Conservation (phyloP, 805 yeast species). For the Candida khao-thaluensis region DNA sequence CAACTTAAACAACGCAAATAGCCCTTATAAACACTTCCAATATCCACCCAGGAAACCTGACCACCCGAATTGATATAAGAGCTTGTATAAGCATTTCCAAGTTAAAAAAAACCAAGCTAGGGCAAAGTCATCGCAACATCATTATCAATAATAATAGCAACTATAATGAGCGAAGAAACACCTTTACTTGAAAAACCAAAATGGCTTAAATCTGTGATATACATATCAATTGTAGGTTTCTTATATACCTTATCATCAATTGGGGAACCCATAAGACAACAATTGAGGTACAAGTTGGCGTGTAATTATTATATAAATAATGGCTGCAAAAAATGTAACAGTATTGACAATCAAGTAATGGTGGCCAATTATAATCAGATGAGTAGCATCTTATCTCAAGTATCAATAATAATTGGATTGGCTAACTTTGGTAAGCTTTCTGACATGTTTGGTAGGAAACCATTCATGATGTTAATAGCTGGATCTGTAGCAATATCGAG, state of each 20-base stretch:
- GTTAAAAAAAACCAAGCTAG: too few relatives aligned
- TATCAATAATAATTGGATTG: slow-evolving; percentile 50
- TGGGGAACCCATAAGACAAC: slow-evolving; percentile 39
- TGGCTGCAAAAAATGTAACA: slow-evolving; percentile 25
- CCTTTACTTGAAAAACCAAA: background rate
- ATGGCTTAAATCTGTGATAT: slow-evolving; percentile 7
- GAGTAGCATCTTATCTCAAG: slow-evolving; percentile 37
- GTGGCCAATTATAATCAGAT: slow-evolving; percentile 49
- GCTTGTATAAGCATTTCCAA: too few relatives aligned
- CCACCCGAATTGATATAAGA: too few relatives aligned
- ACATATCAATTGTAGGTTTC: slow-evolving; percentile 7
- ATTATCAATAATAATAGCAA: too few relatives aligned
- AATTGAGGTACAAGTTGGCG: slow-evolving; percentile 27
- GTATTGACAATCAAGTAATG: slow-evolving; percentile 28
- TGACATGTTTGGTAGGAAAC: slow-evolving; percentile 37
- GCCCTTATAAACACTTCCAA: too few relatives aligned
- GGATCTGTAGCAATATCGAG: slow-evolving; percentile 23
- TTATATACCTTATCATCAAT: slow-evolving; percentile 20
- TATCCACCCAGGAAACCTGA: too few relatives aligned
- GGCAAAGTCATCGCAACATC: too few relatives aligned
- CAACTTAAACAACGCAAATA: too few relatives aligned
- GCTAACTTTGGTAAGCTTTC: slow-evolving; percentile 47
- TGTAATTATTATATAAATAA: slow-evolving; percentile 17
- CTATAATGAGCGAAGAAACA: slow-evolving; percentile 1
- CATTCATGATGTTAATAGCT: slow-evolving; percentile 23